Evolutionary conservation across 805 yeast genomes (phyloP).

Genomic region (Metschnikowia drakensbergensis): DNA sequence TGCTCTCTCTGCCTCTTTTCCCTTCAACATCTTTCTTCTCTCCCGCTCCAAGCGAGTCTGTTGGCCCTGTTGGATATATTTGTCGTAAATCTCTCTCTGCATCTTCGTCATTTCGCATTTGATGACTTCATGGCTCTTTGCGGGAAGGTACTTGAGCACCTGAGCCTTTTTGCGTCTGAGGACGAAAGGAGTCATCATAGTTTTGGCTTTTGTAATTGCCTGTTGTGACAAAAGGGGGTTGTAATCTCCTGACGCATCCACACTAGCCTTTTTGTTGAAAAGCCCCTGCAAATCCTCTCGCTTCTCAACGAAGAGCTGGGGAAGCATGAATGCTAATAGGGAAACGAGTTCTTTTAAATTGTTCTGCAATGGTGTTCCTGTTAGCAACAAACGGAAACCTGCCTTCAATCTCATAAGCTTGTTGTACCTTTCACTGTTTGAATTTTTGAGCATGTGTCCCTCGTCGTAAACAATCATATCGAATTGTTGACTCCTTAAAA

Average conservation of each 20-base stretch:
- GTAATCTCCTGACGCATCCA: constrained; percentile 48
- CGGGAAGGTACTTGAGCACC: constrained; percentile 85
- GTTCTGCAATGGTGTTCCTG: constrained; percentile 97
- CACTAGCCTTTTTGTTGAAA: constrained; percentile 82
- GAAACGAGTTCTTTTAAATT: constrained; percentile 89
- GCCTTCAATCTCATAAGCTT: constrained; percentile 84
- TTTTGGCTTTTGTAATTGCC: constrained; percentile 88
- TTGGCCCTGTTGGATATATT: constrained; percentile 48
- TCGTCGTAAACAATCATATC: constrained; percentile 93
- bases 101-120: constrained; percentile 58
- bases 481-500: constrained; percentile 69
- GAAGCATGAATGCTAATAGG: constrained; percentile 84
- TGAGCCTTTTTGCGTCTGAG: constrained; percentile 88
- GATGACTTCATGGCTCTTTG: constrained; percentile 60
- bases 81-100: constrained; percentile 59
- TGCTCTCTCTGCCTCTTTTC: constrained; percentile 34
- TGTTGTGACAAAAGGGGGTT: constrained; percentile 86
- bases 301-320: constrained; percentile 73
- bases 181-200: constrained; percentile 98
- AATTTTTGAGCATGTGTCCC: constrained; percentile 95
- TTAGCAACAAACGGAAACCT: constrained; percentile 76
- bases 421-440: constrained; percentile 78
- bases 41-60: constrained; percentile 41
- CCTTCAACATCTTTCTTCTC: constrained; percentile 35
- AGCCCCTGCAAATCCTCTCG: constrained; percentile 77